Evolutionary conservation across 352 stramenopile species (phyloP), one percentile per base, ranked within the genome.

Genomic region (Phytophthora pistaciae): DNA sequence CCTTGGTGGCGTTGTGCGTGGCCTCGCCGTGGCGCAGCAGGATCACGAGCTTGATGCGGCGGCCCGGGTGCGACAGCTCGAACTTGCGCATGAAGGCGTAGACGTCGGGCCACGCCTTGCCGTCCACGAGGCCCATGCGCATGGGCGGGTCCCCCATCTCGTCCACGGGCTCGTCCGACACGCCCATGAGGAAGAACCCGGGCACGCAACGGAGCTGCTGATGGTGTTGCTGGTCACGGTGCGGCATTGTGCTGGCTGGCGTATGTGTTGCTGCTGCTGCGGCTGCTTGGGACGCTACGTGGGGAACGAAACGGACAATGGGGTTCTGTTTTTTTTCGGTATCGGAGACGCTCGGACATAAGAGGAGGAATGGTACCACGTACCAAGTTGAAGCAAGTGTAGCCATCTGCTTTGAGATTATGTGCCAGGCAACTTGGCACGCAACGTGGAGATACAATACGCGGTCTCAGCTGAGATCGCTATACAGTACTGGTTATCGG

Each of bases 11-110:
- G 46, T 93, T 93, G 59, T 93, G 86, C 2, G 84, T 82, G 38
- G 74, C 86, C 58, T 93, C 82, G 60, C 83, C 86, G 54, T 93
- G 86, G 18, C 86, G 82, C 56, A 93, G 27, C 31, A 93, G 79
- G 52, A 91, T 79, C 3, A 92, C 48, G 10, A 91, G 69, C 68
- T 91, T 90, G 16, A 84, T 75, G 23, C 64, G 66, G 4, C 52
- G 54, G 3, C 56, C 23, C 1, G 54, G 64, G 11, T 78, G 66
- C 11, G 69, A 50, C 16, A 66, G 53, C 53, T 79, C 59, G 40
- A 83, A 79, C 27, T 64, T 46, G 10, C 48, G 53, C 64, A 86
- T 79, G 50, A 74, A 81, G 3, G 53, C 54, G 64, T 82, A 78
- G 23, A 85, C 74, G 42, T 85, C 68, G 1, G 60, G 58, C 80